These are phyloP conservation scores for Rosa multiflora DNA, from an alignment of 306 rosid genomes.

Conservation along the genomic window DNA sequence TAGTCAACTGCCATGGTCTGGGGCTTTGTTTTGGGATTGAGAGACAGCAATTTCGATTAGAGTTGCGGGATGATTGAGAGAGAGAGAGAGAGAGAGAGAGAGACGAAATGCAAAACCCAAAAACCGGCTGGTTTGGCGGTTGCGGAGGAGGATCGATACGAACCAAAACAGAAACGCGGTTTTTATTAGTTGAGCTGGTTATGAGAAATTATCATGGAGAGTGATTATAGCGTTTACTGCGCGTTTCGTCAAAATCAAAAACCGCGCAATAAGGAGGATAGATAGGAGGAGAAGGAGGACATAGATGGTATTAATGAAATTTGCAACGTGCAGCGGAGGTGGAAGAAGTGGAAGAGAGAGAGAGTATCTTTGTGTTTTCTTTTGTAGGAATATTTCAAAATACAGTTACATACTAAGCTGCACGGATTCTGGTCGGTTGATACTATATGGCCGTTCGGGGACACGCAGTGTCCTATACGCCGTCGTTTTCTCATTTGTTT, in stretches of 20 bases:
- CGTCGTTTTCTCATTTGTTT: background rate
- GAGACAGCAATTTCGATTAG: no score
- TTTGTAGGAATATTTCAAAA: background rate
- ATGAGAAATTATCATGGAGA: background rate
- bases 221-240: background rate
- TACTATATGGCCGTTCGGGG: background rate
- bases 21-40: background rate
- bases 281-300: background rate
- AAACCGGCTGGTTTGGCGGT: background rate
- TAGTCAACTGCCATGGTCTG: conserved; percentile 58
- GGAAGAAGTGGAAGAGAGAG: background rate
- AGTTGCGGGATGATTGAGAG: background rate
- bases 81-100: no score
- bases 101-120: background rate
- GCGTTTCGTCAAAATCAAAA: background rate
- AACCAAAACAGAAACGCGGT: background rate
- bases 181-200: background rate
- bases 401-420: conserved; percentile 6
- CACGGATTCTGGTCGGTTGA: conserved; percentile 13
- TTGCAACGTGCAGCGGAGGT: conserved; percentile 28
- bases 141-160: background rate
- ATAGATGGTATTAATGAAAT: background rate
- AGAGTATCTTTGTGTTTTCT: conserved; percentile 5
- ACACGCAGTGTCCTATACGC: background rate
- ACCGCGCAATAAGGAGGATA: background rate